Evolutionary conservation across 192 early-diverging fungal genomes (phyloP).

Genomic region (Coemansia umbellata): DNA sequence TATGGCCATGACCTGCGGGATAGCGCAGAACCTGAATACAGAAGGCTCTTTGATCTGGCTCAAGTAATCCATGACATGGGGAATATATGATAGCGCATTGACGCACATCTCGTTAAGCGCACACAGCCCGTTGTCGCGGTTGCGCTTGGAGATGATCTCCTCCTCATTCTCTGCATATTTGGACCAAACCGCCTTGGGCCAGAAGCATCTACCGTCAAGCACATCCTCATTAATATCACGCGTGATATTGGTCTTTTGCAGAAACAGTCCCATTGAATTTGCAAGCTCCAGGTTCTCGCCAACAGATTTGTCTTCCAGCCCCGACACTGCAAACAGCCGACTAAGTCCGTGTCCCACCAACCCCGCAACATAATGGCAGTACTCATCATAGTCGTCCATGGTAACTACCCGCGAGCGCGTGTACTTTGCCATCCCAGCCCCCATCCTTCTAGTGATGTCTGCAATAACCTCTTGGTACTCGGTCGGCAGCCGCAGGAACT

Average conservation of each 20-base stretch:
- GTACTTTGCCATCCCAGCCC: constrained; percentile 92
- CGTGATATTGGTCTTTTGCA: constrained; percentile 98
- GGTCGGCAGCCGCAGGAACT: constrained; percentile 70
- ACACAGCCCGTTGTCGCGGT: constrained; percentile 64
- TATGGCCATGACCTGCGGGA: constrained; percentile 99
- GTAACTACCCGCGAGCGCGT: constrained; percentile 63
- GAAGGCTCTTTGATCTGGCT: constrained; percentile 67
- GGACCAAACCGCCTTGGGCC: constrained; percentile 94
- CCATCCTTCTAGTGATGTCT: constrained; percentile 91
- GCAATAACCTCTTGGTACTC: constrained; percentile 84
- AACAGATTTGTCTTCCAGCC: constrained; percentile 65
- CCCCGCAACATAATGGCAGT: constrained; percentile 97
- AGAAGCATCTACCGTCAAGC: constrained; percentile 85
- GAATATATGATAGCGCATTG: constrained; percentile 81
- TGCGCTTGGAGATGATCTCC: constrained; percentile 66
- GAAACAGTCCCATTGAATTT: constrained; percentile 95
- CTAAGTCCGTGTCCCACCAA: constrained; percentile 92
- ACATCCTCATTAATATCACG: constrained; percentile 94
- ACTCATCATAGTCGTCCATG: constrained; percentile 88
- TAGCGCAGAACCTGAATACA: constrained; percentile 93
- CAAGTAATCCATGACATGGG: constrained; percentile 86
- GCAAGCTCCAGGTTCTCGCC: constrained; percentile 56
- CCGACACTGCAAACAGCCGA: constrained; percentile 81
- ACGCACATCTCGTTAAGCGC: constrained; percentile 86
- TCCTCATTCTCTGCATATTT: constrained; percentile 70